phyloP scores from a whole-genome alignment of 139 green algal genomes.

The Chlorella sp. region DNA sequence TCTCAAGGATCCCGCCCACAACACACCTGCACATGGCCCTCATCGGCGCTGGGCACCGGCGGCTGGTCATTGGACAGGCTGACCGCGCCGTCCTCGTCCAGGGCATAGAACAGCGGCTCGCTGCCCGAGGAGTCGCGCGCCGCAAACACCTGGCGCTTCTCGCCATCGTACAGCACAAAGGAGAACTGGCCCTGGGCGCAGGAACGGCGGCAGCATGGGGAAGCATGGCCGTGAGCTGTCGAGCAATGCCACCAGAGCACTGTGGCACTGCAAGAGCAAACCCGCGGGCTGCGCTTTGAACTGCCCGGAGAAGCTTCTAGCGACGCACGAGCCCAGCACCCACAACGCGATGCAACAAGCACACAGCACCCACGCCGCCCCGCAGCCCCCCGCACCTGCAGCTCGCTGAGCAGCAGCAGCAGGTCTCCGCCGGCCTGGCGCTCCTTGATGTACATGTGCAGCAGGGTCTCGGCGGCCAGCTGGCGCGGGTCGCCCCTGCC shows the following conservation, averaged over 20 bases:
- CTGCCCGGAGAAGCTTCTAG: no score
- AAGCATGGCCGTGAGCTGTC: no score
- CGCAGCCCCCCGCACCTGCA: conserved; percentile 58
- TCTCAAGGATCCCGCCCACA: no score
- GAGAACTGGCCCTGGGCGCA: conserved; percentile 78
- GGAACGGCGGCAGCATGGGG: no score
- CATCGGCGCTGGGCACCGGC: conserved; percentile 23
- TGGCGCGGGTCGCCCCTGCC: not conserved
- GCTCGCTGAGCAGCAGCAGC: conserved; percentile 76
- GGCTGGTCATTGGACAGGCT: conserved; percentile 56
- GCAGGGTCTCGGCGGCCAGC: conserved; percentile 38
- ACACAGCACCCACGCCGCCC: not conserved
- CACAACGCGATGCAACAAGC: not conserved
- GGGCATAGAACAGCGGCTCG: conserved; percentile 66
- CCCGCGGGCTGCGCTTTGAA: no score
- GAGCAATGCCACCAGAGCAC: no score
- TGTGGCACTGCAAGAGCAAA: no score
- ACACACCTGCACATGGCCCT: conserved; percentile 9
- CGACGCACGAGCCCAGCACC: not conserved
- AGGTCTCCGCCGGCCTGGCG: conserved; percentile 50
- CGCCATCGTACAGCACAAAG: conserved; percentile 77
- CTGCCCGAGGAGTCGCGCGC: conserved; percentile 46
- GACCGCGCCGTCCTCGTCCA: conserved; percentile 59
- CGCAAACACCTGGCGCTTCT: conserved; percentile 69
- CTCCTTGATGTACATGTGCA: conserved; percentile 57